Evolutionary conservation across 2,329 filamentous ascomycete species (phyloP).

Genomic region (Pseudocercospora fuligena): DNA sequence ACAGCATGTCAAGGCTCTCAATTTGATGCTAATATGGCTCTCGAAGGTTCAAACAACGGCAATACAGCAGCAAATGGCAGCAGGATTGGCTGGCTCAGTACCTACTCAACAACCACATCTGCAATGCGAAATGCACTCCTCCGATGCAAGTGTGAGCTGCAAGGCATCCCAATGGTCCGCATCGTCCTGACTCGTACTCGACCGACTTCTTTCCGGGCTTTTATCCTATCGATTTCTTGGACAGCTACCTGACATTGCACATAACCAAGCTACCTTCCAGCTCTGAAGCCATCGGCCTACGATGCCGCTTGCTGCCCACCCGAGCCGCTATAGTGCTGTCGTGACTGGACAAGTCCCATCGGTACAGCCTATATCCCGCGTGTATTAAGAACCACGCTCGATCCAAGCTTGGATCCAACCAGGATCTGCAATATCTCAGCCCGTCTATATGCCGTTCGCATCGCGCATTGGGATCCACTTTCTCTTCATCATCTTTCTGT

Average conservation of each 20-base stretch:
- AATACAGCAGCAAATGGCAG: neutral
- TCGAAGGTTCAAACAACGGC: neutral
- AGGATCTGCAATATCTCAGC: neutral
- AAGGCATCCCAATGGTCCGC: neutral
- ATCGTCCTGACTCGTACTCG: neutral
- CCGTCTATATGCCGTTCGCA: neutral
- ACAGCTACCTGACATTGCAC: neutral
- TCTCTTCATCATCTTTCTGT: neutral
- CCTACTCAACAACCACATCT: constrained; percentile 2
- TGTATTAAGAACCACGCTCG: neutral
- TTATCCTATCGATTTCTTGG: neutral
- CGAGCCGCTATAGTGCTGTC: neutral
- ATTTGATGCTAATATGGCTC: neutral
- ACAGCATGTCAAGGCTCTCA: no score
- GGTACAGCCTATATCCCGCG: neutral
- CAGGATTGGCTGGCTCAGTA: neutral
- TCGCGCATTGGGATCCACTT: neutral
- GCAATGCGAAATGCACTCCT: constrained; percentile 3
- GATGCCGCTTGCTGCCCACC: neutral
- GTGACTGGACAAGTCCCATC: neutral
- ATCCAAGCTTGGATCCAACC: neutral
- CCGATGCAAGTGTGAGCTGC: neutral
- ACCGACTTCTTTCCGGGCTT: neutral
- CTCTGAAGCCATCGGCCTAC: neutral
- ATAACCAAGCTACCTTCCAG: neutral